phyloP scores from a whole-genome alignment of 129 eudicot genomes.

The Flaveria ramosissima region DNA sequence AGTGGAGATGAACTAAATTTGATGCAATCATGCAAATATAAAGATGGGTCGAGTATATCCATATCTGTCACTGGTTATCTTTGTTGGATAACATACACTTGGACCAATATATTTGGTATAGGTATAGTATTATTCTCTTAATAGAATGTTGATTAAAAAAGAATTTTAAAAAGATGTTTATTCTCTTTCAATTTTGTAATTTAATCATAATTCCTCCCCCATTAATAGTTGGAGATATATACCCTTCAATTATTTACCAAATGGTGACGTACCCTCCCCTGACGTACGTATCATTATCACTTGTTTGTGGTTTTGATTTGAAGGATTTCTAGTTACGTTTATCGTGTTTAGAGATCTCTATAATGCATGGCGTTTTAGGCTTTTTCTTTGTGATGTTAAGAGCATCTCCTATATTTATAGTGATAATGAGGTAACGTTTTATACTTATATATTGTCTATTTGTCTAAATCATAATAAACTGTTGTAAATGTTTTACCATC shows the following conservation, averaged over 20 bases:
- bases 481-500: too few relatives aligned
- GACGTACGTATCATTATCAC: not conserved
- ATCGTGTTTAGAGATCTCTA: not conserved
- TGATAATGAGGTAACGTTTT: too few relatives aligned
- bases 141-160: not conserved
- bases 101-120: not conserved
- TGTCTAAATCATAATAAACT: too few relatives aligned
- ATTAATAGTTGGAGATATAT: not conserved
- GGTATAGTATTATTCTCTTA: not conserved
- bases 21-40: not conserved
- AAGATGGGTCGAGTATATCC: not conserved
- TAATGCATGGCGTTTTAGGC: not conserved
- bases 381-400: not conserved
- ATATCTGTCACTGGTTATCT: not conserved
- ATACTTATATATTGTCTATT: too few relatives aligned
- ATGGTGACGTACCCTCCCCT: not conserved
- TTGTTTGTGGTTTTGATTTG: not conserved
- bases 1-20: too few relatives aligned
- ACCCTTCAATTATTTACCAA: slow-evolving; percentile 19
- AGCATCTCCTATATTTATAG: not conserved
- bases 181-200: not conserved
- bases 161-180: not conserved
- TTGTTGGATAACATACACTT: not conserved
- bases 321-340: not conserved
- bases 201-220: slow-evolving; percentile 19